Conservation (phyloP, 352 stramenopile species). For the Elongisporangium anandrum region DNA sequence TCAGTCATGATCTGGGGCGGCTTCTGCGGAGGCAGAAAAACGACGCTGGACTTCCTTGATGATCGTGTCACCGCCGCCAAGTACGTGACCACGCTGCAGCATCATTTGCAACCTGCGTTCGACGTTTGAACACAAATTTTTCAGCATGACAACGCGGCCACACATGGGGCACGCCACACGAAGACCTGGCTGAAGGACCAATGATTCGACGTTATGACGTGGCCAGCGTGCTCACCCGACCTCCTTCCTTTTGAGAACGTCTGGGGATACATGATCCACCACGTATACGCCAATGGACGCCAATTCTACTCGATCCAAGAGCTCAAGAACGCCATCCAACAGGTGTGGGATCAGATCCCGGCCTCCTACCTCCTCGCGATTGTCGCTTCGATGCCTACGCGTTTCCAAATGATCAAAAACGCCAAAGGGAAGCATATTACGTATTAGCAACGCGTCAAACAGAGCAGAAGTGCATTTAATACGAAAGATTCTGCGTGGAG, state of each 20-base stretch:
- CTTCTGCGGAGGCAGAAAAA: too few relatives aligned
- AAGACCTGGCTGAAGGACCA: slow-evolving; percentile 2
- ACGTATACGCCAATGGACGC: slow-evolving; percentile 9
- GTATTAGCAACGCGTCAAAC: too few relatives aligned
- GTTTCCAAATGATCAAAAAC: too few relatives aligned
- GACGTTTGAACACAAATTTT: slow-evolving; percentile 5
- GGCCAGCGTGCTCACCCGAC: slow-evolving; percentile 7
- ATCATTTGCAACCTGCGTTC: background rate
- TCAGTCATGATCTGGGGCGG: too few relatives aligned
- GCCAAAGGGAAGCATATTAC: too few relatives aligned
- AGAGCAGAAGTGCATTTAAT: too few relatives aligned
- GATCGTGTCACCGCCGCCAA: too few relatives aligned
- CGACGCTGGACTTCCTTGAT: too few relatives aligned
- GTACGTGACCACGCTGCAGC: too few relatives aligned
- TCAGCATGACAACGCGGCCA: slow-evolving; percentile 8
- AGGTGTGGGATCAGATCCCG: slow-evolving; percentile 1
- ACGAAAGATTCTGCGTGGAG: too few relatives aligned
- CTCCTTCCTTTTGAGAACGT: slow-evolving; percentile 14
- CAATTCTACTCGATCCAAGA: background rate
- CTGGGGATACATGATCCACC: slow-evolving; percentile 10
- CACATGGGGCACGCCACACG: background rate
- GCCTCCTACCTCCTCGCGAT: too few relatives aligned
- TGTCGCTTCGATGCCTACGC: too few relatives aligned
- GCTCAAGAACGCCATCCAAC: slow-evolving; percentile 1
- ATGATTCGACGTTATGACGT: background rate